phyloP scores from a whole-genome alignment of 805 yeast species.

The Yarrowia yakushimensis region DNA sequence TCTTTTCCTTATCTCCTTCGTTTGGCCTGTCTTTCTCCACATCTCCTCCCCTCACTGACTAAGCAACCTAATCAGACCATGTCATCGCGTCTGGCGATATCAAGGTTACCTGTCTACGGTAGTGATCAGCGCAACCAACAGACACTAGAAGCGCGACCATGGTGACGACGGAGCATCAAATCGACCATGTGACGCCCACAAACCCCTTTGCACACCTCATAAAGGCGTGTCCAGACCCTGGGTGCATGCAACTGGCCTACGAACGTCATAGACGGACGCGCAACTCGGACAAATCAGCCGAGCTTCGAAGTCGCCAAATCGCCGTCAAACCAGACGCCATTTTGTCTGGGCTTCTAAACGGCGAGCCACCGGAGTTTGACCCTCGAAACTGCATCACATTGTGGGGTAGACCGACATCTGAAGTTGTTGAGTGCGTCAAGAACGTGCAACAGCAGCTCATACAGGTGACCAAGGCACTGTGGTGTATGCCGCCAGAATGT shows the following conservation, averaged over 20 bases:
- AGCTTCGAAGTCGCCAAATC: background rate
- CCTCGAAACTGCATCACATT: conserved; percentile 21
- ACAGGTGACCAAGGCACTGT: background rate
- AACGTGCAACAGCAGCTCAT: background rate
- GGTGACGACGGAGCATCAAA: conserved; percentile 21
- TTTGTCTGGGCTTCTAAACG: background rate
- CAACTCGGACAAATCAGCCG: conserved; percentile 1
- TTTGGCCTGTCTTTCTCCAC: no score
- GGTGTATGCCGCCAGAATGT: conserved; percentile 25
- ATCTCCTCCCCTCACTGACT: background rate
- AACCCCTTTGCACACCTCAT: conserved; percentile 10
- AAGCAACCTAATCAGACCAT: background rate
- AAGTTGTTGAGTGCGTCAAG: background rate
- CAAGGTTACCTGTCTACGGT: conserved; percentile 6
- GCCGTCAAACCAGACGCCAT: conserved; percentile 10
- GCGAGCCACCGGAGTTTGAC: conserved; percentile 21
- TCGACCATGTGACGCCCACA: background rate
- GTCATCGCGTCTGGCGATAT: background rate
- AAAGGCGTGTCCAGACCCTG: background rate
- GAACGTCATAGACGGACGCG: conserved; percentile 19
- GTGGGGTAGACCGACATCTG: conserved; percentile 4
- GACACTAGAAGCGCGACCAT: background rate
- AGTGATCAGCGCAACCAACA: background rate
- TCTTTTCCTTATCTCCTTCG: no score
- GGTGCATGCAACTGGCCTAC: conserved; percentile 17